These are phyloP conservation scores for Dalbergia oliveri DNA, from an alignment of 306 rosid genomes.

Conservation along the genomic window DNA sequence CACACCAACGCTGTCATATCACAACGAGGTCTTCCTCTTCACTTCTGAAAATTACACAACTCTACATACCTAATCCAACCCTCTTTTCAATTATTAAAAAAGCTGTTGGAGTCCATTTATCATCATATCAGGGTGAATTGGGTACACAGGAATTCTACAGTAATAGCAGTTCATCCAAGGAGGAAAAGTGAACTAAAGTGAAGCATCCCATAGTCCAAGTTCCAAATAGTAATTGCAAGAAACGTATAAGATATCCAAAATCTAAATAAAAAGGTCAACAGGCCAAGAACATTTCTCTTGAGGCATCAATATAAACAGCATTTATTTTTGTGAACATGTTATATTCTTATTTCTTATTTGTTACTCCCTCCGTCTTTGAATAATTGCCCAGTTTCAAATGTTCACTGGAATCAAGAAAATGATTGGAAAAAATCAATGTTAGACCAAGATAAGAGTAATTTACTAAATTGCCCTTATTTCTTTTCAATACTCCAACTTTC, in stretches of 20 bases:
- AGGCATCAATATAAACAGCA: slow-evolving; percentile 20
- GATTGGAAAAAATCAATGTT: no score
- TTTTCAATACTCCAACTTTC: no score
- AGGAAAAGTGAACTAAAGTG: neutral
- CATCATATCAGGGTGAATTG: neutral
- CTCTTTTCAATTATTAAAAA: neutral
- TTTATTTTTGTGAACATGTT: neutral
- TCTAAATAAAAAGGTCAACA: neutral
- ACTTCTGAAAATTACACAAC: neutral
- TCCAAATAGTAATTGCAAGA: neutral
- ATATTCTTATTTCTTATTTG: slow-evolving; percentile 4
- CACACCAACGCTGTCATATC: neutral
- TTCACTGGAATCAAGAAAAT: no score
- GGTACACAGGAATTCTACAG: neutral
- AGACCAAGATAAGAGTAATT: no score
- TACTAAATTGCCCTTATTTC: no score
- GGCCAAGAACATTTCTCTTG: slow-evolving; percentile 29
- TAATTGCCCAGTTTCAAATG: no score
- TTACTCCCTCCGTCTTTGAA: neutral
- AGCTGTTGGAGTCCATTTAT: neutral
- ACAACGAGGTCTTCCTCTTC: neutral
- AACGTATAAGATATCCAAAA: neutral
- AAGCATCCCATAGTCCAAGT: neutral
- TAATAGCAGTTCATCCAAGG: neutral
- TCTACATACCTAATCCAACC: neutral